Evolutionary conservation across 331 rosid genomes (phyloP).

Genomic region (Malus hybrid): DNA sequence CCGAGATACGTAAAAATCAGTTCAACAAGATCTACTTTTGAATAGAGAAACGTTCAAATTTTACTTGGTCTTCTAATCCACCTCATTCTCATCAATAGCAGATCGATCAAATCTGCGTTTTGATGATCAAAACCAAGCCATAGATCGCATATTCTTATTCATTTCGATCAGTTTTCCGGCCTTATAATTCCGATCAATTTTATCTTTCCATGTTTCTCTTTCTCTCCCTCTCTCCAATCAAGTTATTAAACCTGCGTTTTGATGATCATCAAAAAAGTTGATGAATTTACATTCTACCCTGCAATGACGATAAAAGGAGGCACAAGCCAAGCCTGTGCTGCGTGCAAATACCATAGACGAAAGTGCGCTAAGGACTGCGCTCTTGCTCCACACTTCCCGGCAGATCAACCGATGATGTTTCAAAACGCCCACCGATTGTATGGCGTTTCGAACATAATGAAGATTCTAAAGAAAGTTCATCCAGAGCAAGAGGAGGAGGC

Average conservation of each 20-base stretch:
- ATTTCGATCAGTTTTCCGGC: not conserved
- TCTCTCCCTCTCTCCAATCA: not conserved
- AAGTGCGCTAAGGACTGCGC: constrained; percentile 32
- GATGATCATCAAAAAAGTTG: not conserved
- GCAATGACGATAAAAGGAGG: constrained; percentile 34
- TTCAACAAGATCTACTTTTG: constrained; percentile 13
- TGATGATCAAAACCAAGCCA: not conserved
- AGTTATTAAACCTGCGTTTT: not conserved
- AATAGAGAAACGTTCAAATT: constrained; percentile 16
- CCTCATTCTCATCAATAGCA: not conserved
- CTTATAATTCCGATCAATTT: not conserved
- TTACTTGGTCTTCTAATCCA: constrained; percentile 18
- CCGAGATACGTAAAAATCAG: constrained; percentile 1
- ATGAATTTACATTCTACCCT: not conserved
- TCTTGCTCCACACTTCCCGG: constrained; percentile 40
- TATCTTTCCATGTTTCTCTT: not conserved
- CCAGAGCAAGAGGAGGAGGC: constrained; percentile 8
- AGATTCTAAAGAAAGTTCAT: not conserved
- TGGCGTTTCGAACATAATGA: constrained; percentile 33
- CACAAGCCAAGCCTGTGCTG: constrained; percentile 49
- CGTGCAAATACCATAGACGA: constrained; percentile 47
- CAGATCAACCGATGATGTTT: constrained; percentile 28
- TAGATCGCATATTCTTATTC: not conserved
- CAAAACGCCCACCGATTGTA: constrained; percentile 42
- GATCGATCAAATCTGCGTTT: not conserved